These are phyloP conservation scores for Pleurotus tuoliensis DNA, from an alignment of 768 basidiomycete species.

Conservation along the genomic window DNA sequence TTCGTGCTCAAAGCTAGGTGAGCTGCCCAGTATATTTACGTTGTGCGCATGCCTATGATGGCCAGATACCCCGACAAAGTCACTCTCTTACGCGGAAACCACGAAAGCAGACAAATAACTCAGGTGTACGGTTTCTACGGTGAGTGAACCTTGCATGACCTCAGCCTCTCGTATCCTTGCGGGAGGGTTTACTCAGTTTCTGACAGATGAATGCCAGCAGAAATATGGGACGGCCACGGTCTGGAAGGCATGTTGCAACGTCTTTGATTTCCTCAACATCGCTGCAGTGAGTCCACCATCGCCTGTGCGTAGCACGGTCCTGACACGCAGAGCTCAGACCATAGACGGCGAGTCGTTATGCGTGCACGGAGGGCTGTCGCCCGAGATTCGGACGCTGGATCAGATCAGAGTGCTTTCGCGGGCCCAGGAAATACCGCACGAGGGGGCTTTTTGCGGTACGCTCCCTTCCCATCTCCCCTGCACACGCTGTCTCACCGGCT, in stretches of 20 bases:
- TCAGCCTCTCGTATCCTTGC: too few species aligned
- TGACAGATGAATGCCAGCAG: conserved; percentile 90
- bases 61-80: conserved; percentile 88
- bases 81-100: conserved; percentile 89
- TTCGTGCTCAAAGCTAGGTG: conserved; percentile 88
- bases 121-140: conserved; percentile 99
- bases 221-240: conserved; percentile 95
- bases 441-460: conserved; percentile 94
- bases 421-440: conserved; percentile 98
- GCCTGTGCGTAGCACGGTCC: too few species aligned
- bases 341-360: conserved; percentile 92
- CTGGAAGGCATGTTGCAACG: conserved; percentile 96
- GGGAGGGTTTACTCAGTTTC: neutral
- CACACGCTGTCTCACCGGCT: neutral
- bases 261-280: conserved; percentile 93
- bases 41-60: neutral
- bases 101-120: conserved; percentile 96
- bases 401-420: conserved; percentile 90
- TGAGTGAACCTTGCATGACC: conserved; percentile 21
- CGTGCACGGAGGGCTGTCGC: conserved; percentile 94
- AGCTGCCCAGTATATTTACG: neutral
- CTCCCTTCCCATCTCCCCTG: neutral
- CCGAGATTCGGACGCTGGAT: conserved; percentile 92
- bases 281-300: conserved; percentile 64
- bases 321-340: conserved; percentile 47